Base-by-base conservation (phyloP, 768 basidiomycete genomes). In the Leccinum subgranulosum region DNA sequence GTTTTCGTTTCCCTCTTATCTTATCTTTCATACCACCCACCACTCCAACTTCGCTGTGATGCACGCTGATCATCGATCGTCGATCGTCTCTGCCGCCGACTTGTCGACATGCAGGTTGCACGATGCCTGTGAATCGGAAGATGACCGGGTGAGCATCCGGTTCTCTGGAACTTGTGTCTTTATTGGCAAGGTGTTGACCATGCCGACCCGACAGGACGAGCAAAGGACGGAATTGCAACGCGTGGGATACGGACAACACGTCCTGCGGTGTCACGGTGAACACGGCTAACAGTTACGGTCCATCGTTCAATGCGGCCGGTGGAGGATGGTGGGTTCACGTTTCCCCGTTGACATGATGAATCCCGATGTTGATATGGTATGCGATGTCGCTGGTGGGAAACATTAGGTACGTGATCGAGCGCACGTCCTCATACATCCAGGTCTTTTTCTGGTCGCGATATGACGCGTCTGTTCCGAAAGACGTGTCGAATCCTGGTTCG, bases 381-480 rank as follows among this genome's bases (percentile, higher is more conserved):
- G 36, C 12, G 21, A 33, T 43, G 39, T 39, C 17, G 36, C 36
- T 39, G 34, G 14, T 27, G 3, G 10, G n/a, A 34, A 49, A 46
- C n/a, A 31, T 6, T 21, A 66, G 74, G 73, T 79, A 77, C 63
- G 78, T 70, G 1, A 66, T 76, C 23, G 71, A 74, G 55, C 68
- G 74, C 34, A 69, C 67, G 8, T 10, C 62, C 12, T 60, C 60
- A 1, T 73, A 69, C 33, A 72, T 79, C 51, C 71, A 72, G 48
- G 61, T 78, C 25, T 79, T 70, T 64, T 78, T 76, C 57, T 78
- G 78, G 76, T 63, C 70, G 4, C 64, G 77, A 33, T 51, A 68
- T 31, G 64, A 63, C 31, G 11, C 56, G 9, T 53, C 51, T n/a
- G 68, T 75, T 7, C 78, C 78, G 1, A 57, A 49, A 7, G 74